These are phyloP conservation scores for Venturia aucupariae DNA, from an alignment of 2,329 filamentous ascomycete genomes.

Conservation along the genomic window DNA sequence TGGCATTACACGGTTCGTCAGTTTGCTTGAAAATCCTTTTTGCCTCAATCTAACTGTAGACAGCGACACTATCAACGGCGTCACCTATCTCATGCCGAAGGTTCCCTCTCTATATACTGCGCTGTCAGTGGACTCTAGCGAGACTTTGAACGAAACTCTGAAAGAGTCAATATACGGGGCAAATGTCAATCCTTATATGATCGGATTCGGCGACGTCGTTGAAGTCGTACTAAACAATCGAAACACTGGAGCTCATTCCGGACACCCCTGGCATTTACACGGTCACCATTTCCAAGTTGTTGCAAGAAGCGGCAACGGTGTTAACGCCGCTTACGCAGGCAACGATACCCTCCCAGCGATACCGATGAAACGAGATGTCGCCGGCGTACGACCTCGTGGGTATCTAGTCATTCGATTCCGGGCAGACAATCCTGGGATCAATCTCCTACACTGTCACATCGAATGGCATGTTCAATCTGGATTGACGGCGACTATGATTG, in stretches of 20 bases:
- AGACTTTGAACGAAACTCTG: conserved; percentile 36
- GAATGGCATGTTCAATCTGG: conserved; percentile 42
- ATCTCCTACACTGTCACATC: conserved; percentile 19
- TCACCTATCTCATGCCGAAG: conserved; percentile 64
- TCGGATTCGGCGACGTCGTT: conserved; percentile 56
- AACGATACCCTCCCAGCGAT: conserved; percentile 25
- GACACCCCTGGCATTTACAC: conserved; percentile 68
- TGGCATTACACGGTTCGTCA: conserved; percentile 3
- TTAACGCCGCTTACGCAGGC: conserved; percentile 23
- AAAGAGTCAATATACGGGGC: conserved; percentile 40
- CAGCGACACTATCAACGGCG: conserved; percentile 54
- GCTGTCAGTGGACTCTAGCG: conserved; percentile 45
- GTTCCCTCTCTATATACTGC: conserved; percentile 75
- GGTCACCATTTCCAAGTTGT: conserved; percentile 63
- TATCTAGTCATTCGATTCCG: conserved; percentile 48
- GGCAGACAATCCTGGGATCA: conserved; percentile 42
- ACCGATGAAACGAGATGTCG: conserved; percentile 44
- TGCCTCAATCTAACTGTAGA: not conserved
- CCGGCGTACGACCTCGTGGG: conserved; percentile 45
- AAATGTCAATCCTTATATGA: conserved; percentile 48
- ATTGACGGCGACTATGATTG: conserved; percentile 43
- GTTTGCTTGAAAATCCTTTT: not conserved
- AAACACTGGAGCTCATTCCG: conserved; percentile 44
- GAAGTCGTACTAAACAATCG: conserved; percentile 68
- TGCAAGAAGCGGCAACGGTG: conserved; percentile 24